These are phyloP conservation scores for Aspergillus baeticus DNA, from an alignment of 495 filamentous ascomycete species.

Conservation along the genomic window DNA sequence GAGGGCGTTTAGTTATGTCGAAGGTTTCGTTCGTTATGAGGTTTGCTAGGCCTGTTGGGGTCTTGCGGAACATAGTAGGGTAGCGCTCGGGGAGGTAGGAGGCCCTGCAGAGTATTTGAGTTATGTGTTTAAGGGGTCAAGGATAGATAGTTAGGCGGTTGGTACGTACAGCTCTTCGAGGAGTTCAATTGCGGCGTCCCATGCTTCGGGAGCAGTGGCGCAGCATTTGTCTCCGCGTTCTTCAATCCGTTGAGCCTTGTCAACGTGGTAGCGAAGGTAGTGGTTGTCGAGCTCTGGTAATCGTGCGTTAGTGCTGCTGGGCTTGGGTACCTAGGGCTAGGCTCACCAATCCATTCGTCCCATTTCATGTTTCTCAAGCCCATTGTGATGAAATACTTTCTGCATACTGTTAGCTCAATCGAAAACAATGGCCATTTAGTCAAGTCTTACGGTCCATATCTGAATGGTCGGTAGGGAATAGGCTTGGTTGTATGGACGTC, in stretches of 20 bases:
- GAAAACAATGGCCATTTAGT: background rate
- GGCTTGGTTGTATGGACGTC: slow-evolving; percentile 69
- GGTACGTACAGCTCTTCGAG: slow-evolving; percentile 65
- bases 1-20: slow-evolving; percentile 63
- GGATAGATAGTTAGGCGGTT: background rate
- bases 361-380: slow-evolving; percentile 75
- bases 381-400: slow-evolving; percentile 76
- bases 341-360: slow-evolving; percentile 74
- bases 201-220: slow-evolving; percentile 70
- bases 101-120: slow-evolving; percentile 27
- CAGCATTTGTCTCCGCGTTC: slow-evolving; percentile 72
- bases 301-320: slow-evolving; percentile 8
- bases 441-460: slow-evolving; percentile 65
- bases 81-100: slow-evolving; percentile 81
- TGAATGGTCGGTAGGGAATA: slow-evolving; percentile 81
- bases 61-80: slow-evolving; percentile 68
- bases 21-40: slow-evolving; percentile 70
- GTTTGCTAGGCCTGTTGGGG: slow-evolving; percentile 67
- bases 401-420: background rate
- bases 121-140: background rate
- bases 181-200: slow-evolving; percentile 74
- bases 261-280: slow-evolving; percentile 71
- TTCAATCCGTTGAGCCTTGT: slow-evolving; percentile 68
- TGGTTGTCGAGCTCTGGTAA: slow-evolving; percentile 75
- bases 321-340: background rate